Evolutionary conservation across 371 early-diverging fungal genomes (phyloP).

Genomic region (Apophysomyces variabilis): DNA sequence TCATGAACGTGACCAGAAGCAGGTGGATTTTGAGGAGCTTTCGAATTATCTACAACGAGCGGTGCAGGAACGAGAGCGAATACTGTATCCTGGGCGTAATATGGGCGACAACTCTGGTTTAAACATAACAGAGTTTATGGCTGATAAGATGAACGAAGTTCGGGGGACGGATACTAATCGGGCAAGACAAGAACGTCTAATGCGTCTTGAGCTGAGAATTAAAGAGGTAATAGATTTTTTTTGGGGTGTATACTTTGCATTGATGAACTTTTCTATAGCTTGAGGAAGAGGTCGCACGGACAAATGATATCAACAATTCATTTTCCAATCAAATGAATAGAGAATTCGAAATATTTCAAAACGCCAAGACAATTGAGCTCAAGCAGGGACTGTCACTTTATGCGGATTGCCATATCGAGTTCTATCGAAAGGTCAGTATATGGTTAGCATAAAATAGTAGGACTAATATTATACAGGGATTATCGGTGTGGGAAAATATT

Average conservation of each 20-base stretch:
- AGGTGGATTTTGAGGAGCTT: constrained; percentile 91
- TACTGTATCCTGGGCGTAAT: constrained; percentile 54
- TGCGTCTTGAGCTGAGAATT: constrained; percentile 71
- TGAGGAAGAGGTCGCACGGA: constrained; percentile 74
- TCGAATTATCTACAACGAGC: constrained; percentile 74
- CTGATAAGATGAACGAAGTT: constrained; percentile 89
- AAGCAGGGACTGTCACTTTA: constrained; percentile 76
- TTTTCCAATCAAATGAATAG: constrained; percentile 81
- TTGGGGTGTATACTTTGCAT: neutral
- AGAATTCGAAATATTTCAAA: constrained; percentile 84
- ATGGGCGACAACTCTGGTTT: constrained; percentile 47
- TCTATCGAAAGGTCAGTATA: constrained; percentile 71
- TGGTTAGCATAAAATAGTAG: neutral
- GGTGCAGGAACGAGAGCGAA: constrained; percentile 63
- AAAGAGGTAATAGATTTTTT: constrained; percentile 61
- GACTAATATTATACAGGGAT: constrained; percentile 26
- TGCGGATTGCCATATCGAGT: constrained; percentile 81
- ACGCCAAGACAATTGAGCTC: constrained; percentile 78
- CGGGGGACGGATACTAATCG: constrained; percentile 85
- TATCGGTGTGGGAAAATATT: constrained; percentile 51
- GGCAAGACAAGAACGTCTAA: constrained; percentile 76
- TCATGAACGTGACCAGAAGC: constrained; percentile 91
- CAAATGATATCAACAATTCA: constrained; percentile 67
- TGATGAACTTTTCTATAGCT: constrained; percentile 52
- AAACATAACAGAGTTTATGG: constrained; percentile 79